Evolutionary conservation across 192 early-diverging fungal genomes (phyloP).

Genomic region (Coemansia sp.): DNA sequence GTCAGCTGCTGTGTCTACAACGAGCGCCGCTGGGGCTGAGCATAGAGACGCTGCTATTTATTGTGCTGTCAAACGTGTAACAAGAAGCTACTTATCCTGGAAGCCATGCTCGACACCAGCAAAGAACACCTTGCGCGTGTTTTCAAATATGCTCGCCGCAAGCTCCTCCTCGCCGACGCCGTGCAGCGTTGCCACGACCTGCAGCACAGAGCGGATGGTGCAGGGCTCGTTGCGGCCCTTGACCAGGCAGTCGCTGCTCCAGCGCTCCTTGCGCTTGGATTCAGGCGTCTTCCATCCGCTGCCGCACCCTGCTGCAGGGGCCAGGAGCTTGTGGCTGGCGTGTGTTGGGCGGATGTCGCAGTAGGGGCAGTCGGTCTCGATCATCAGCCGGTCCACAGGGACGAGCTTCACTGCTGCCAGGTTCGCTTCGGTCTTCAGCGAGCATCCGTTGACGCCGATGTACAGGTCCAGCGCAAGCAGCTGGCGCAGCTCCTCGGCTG

Average conservation of each 20-base stretch:
- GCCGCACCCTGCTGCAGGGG: slow-evolving; percentile 3
- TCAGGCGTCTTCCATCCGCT: slow-evolving; percentile 35
- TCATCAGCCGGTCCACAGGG: slow-evolving; percentile 79
- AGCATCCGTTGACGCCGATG: slow-evolving; percentile 97
- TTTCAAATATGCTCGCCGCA: slow-evolving; percentile 63
- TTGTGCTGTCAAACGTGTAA: no score
- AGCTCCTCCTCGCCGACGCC: slow-evolving; percentile 55
- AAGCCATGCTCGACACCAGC: slow-evolving; percentile 8
- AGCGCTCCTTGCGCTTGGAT: slow-evolving; percentile 75
- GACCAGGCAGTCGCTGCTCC: slow-evolving; percentile 57
- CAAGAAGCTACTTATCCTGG: background rate
- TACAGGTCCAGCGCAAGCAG: slow-evolving; percentile 70
- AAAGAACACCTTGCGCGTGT: slow-evolving; percentile 72
- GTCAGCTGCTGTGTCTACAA: slow-evolving; percentile 53
- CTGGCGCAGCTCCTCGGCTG: slow-evolving; percentile 62
- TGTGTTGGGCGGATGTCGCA: slow-evolving; percentile 89
- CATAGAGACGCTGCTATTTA: background rate
- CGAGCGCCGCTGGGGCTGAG: slow-evolving; percentile 47
- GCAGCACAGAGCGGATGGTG: slow-evolving; percentile 69
- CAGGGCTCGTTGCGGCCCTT: slow-evolving; percentile 89
- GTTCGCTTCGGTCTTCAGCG: slow-evolving; percentile 85
- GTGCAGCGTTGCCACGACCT: slow-evolving; percentile 66
- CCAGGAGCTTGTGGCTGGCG: slow-evolving; percentile 67
- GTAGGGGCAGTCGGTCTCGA: slow-evolving; percentile 95
- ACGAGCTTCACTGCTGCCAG: slow-evolving; percentile 68